Evolutionary conservation across 2,329 filamentous ascomycete genomes (phyloP).

Genomic region (Colletotrichum agaves): DNA sequence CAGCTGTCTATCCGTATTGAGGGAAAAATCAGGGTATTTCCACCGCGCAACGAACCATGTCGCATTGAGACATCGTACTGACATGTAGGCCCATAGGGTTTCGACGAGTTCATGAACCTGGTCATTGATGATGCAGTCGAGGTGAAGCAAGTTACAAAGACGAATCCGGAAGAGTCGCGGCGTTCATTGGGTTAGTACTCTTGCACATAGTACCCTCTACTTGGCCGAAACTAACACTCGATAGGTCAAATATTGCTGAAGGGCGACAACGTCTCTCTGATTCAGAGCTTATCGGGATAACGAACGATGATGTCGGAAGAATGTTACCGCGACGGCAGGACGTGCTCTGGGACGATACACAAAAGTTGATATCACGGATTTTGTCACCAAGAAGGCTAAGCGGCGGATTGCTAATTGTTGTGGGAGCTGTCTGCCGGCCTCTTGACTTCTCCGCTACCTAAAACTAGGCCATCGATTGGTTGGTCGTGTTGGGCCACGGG

Average conservation of each 20-base stretch:
- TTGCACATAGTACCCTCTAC: neutral
- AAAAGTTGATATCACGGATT: conserved; percentile 36
- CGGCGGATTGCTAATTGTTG: conserved; percentile 56
- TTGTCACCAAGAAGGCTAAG: conserved; percentile 42
- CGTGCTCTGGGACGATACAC: conserved; percentile 13
- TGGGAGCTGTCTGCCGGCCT: conserved; percentile 40
- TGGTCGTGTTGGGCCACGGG: conserved; percentile 83
- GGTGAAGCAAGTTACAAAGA: conserved; percentile 86
- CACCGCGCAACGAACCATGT: neutral
- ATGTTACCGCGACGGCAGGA: conserved; percentile 43
- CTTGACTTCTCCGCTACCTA: conserved; percentile 74
- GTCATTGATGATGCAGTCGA: conserved; percentile 96
- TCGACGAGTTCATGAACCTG: conserved; percentile 99
- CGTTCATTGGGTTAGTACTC: conserved; percentile 76
- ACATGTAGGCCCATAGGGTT: conserved; percentile 72
- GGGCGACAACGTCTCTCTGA: conserved; percentile 88
- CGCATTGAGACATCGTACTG: conserved; percentile 21
- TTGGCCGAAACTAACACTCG: conserved; percentile 40
- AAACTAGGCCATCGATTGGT: conserved; percentile 79
- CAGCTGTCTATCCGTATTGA: conserved; percentile 94
- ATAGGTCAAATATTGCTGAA: conserved; percentile 86
- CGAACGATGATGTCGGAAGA: conserved; percentile 62
- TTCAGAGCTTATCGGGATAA: conserved; percentile 73
- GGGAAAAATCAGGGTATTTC: conserved; percentile 88
- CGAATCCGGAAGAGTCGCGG: conserved; percentile 78